phyloP scores from a whole-genome alignment of 257 asterid species.

The Asclepias syriaca region DNA sequence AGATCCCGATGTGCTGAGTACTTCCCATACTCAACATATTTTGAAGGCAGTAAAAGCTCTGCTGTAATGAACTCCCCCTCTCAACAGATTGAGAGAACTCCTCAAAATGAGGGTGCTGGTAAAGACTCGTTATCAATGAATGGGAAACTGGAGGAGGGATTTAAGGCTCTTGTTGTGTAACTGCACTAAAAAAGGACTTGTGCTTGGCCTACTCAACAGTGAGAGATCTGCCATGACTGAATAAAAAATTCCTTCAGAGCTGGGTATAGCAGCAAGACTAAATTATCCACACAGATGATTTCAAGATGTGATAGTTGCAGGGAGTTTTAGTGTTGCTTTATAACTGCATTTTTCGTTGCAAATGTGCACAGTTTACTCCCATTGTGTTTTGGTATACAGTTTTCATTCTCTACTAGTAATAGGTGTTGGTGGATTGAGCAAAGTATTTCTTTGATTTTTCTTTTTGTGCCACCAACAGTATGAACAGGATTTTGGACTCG shows the following conservation, averaged over 20 bases:
- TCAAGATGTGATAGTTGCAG: constrained; percentile 3
- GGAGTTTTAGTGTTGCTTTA: constrained; percentile 15
- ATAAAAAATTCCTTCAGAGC: constrained; percentile 1
- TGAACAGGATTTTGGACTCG: constrained; percentile 7
- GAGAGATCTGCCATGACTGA: constrained; percentile 11
- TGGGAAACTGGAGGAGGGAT: constrained; percentile 54
- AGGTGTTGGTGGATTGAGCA: constrained; percentile 20
- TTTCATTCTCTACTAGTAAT: constrained; percentile 23
- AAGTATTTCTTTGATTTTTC: constrained; percentile 5
- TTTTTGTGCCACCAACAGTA: not conserved
- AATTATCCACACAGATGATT: constrained; percentile 1
- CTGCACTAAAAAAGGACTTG: constrained; percentile 11
- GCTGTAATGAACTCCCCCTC: constrained; percentile 32
- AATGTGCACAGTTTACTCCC: constrained; percentile 28
- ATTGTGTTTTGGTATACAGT: constrained; percentile 26
- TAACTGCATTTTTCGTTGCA: constrained; percentile 21
- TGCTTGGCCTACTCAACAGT: constrained; percentile 20
- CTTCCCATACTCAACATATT: constrained; percentile 70
- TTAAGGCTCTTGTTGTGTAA: constrained; percentile 52
- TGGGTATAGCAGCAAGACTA: constrained; percentile 5
- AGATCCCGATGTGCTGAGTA: constrained; percentile 62
- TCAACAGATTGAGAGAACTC: constrained; percentile 32
- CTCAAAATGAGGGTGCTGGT: constrained; percentile 49
- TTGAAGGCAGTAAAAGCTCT: constrained; percentile 73
- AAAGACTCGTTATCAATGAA: constrained; percentile 27